phyloP scores from a whole-genome alignment of 2,329 filamentous ascomycete genomes.

The Pseudogymnoascus sp. region DNA sequence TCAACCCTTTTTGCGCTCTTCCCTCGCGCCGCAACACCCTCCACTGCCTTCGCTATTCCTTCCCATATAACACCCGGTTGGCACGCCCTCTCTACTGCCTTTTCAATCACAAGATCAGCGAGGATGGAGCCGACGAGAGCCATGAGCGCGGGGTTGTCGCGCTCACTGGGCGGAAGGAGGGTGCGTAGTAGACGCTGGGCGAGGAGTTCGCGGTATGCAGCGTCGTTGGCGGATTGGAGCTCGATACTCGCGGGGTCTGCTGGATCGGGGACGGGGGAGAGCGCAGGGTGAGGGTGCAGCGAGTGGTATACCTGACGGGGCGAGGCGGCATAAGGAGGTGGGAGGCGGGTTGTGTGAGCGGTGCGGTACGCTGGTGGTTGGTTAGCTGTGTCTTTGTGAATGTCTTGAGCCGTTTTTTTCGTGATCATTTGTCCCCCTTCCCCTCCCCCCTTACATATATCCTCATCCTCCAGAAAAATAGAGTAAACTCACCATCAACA shows the following conservation, averaged over 20 bases:
- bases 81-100: slow-evolving; percentile 69
- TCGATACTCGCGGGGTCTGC: slow-evolving; percentile 39
- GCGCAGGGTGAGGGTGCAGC: slow-evolving; percentile 69
- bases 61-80: slow-evolving; percentile 90
- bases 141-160: slow-evolving; percentile 79
- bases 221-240: slow-evolving; percentile 69
- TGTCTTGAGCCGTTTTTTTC: not conserved
- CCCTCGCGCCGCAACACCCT: slow-evolving; percentile 35
- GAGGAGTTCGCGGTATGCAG: slow-evolving; percentile 78
- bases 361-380: slow-evolving; percentile 59
- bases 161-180: slow-evolving; percentile 83
- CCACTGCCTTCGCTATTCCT: slow-evolving; percentile 64
- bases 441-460: not conserved
- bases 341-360: slow-evolving; percentile 51
- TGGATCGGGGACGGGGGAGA: slow-evolving; percentile 65
- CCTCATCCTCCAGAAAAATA: not conserved
- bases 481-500: slow-evolving; percentile 57
- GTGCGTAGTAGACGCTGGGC: slow-evolving; percentile 74
- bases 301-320: slow-evolving; percentile 73
- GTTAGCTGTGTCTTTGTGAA: not conserved
- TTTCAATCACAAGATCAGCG: slow-evolving; percentile 82
- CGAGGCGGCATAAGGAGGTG: slow-evolving; percentile 53
- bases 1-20: slow-evolving; percentile 23
- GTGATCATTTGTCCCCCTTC: not conserved
- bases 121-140: slow-evolving; percentile 80